Base-by-base conservation (phyloP, 176 grass and related monocot species). In the Cenchrus fungigraminus region DNA sequence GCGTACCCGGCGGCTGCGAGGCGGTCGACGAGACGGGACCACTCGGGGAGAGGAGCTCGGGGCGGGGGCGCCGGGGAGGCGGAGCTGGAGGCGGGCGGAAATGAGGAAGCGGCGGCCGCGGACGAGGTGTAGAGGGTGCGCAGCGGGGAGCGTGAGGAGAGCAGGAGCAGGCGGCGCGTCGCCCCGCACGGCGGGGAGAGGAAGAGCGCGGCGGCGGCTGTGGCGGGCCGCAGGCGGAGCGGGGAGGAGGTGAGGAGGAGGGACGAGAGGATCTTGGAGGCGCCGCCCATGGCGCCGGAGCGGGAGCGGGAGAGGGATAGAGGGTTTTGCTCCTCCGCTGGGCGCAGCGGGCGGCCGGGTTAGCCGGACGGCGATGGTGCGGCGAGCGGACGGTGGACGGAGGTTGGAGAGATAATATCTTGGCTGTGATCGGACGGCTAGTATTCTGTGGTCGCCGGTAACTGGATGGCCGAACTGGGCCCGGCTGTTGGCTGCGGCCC, bases 251-350 rank as follows among this genome's bases (percentile, higher is more conserved):
- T 91, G 76, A 84, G 73, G 57, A 89, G 62, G 84, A 96, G 74
- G 84, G 91, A 83, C 10, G 87, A 86, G 37, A 98, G 68, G 65
- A 95, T 80, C 83, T 87, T 96, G 80, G 82, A 85, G 71, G 89
- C 84, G 78, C 93, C 90, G 74, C 91, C 93, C 97, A 98, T 98
- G 79, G 67, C 70, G 67, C 68, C 70, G 56, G 67, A 20, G 42
- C 47, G 29, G 58, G 65, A 17, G 58, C 25, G 25, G 25, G 25
- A 25, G 57, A 17, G 15, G 13, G 52, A 2, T 55, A 55, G 65
- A 51, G 73, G 73, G 72, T 77, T 84, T 84, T 79, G 68, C 75
- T 68, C 68, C 57, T 22, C 82, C 68, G 82, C 47, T 20, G 82
- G 49, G 82, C 34, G 75, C 55, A 20, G 84, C 62, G 70, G 67